Base-by-base conservation (phyloP, 768 basidiomycete genomes). In the Boletus eberwhitei region DNA sequence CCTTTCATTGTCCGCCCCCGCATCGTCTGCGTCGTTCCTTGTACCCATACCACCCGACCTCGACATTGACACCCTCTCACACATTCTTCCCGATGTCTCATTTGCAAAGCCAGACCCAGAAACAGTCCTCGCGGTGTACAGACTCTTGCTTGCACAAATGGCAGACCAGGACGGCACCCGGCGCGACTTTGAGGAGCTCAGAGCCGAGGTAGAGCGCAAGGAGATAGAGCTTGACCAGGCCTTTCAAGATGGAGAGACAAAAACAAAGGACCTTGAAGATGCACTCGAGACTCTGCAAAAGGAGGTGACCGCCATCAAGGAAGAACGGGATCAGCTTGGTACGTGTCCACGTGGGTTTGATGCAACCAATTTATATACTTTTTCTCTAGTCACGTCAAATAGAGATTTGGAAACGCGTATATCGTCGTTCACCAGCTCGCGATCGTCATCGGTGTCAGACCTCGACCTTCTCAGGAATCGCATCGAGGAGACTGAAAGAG, bases 181-280 rank as follows among this genome's bases (percentile, higher is more conserved):
- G 46, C 74, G 82, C 48, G 86, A 90, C 55, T 70, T 88, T 34
- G 91, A 93, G 67, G 87, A 86, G 57, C 71, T 79, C 54, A 83
- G 77, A 40, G 89, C 89, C 3, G 83, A 85, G 44, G 66, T 76
- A 11, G 81, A 88, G 61, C 81, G 79, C 69, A 87, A 86, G 68
- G 90, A 92, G 51, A 75, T 93, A 3, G 91, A 94, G 68, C 74
- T 93, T 35, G 91, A 93, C 67, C 90, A 93, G 71, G 84, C 88
- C 7, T 68, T 91, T 35, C 87, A 91, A 62, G 90, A 93, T 67
- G 81, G 79, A 49, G 89, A 93, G 65, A 80, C 75, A 2, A 71
- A 77, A 45, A 70, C 80, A 2, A 79, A 78, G 48, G 84, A 88
- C 32, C 63, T 85, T 12, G 86, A 88, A 61, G 64, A 62, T 0